Evolutionary conservation across 1,284 basidiomycete genomes (phyloP), one percentile per base, ranked within the genome.

Genomic region (Cryptococcus wingfieldii): DNA sequence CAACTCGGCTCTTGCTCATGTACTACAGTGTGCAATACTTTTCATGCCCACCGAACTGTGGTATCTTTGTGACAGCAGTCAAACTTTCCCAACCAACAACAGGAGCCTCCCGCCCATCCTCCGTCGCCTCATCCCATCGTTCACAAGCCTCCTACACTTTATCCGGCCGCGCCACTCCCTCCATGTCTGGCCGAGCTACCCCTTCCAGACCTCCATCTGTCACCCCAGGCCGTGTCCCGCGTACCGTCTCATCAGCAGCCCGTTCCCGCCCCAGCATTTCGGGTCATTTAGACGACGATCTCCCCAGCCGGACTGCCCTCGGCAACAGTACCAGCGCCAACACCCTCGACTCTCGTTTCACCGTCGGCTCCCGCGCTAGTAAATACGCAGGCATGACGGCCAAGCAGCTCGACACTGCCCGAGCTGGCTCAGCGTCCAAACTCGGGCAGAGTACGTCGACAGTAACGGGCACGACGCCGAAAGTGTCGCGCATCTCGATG

Each of bases 41-140:
- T 70, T 72, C 80, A 0, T 97, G 93, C 73, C 83, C 88, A 27
- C 84, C 86, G 0, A 83, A 84, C 52, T 94, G 90, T 65, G 95
- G 95, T 38, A 89, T 98, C 45, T 98, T 98, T 71, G 87, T 94
- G 34, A 84, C 87, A 7, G 81, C 84, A 1, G 80, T 83, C 47
- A 96, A 96, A 71, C 83, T 98, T 25, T 88, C 88, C 4, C 69
- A 83, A 5, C 84, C 89, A 2, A 89, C 88, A 1, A 27, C 76
- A 68, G 81, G 80, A 2, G 69, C 80, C 51, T 81, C 80, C 48
- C 83, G 90, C 16, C 88, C 91, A 0, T 80, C 86, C 0, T 94
- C 90, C 2, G 89, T 88, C 25, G 85, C 88, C 3, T 92, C 90
- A 12, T 84, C 83, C 34, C 81, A 83, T 42, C 71, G 71, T 19